Evolutionary conservation across 2,329 filamentous ascomycete genomes (phyloP).

Genomic region (Aspergillus sp.): DNA sequence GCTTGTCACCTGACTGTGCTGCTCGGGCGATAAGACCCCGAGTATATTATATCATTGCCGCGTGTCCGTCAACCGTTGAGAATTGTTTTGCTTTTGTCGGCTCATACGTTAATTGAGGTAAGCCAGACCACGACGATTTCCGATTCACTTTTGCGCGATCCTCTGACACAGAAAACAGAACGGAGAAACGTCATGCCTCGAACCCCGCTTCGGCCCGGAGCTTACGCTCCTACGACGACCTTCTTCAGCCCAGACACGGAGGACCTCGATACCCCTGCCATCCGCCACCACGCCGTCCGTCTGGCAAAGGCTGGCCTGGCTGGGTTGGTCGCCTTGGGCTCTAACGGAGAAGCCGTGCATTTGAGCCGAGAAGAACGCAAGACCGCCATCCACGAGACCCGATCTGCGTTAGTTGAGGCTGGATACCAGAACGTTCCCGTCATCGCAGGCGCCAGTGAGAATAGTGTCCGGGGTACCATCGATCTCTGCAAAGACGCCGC

Average conservation of each 20-base stretch:
- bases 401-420: conserved; percentile 72
- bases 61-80: too few species aligned
- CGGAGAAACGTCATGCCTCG: conserved; percentile 16
- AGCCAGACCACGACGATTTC: too few species aligned
- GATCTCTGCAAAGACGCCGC: conserved; percentile 60
- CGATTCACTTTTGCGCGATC: too few species aligned
- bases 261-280: conserved; percentile 69
- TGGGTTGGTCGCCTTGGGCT: conserved; percentile 79
- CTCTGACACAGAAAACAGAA: too few species aligned
- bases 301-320: conserved; percentile 69
- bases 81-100: too few species aligned
- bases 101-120: too few species aligned
- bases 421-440: conserved; percentile 70
- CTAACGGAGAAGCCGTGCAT: conserved; percentile 83
- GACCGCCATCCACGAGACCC: conserved; percentile 65
- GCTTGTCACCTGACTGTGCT: too few species aligned
- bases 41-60: too few species aligned
- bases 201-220: conserved; percentile 66
- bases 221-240: conserved; percentile 84
- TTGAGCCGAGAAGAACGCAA: conserved; percentile 69
- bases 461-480: conserved; percentile 73
- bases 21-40: too few species aligned
- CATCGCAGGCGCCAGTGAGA: conserved; percentile 73
- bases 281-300: conserved; percentile 72
- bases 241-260: conserved; percentile 81